Percentiles rank a stretch among this genome's conserved stretches.
These are phyloP conservation scores for Elongisporangium senticosum DNA, from an alignment of 352 stramenopile species.

Conservation along the genomic window DNA sequence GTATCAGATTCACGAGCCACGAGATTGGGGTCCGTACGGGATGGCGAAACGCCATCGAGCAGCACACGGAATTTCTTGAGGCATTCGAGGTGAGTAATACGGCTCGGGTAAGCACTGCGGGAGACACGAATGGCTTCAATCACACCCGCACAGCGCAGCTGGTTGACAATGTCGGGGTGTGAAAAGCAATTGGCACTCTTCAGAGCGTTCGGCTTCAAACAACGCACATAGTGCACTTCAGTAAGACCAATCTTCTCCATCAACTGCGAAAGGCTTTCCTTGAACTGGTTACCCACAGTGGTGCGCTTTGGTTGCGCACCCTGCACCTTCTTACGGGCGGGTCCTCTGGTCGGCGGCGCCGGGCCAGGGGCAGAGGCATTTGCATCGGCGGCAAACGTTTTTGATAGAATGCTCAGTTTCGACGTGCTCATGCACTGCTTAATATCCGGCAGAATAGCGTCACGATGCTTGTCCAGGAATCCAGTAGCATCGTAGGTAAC, in stretches of 20 bases:
- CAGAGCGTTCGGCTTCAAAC: slow-evolving; percentile 73
- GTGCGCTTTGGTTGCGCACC: slow-evolving; percentile 49
- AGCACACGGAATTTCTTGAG: slow-evolving; percentile 79
- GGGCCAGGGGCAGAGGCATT: slow-evolving; percentile 16
- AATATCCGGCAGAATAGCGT: slow-evolving; percentile 80
- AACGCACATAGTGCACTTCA: slow-evolving; percentile 84
- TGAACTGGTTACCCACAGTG: slow-evolving; percentile 83
- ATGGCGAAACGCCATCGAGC: slow-evolving; percentile 19
- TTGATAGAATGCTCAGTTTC: slow-evolving; percentile 50
- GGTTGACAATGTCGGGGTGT: slow-evolving; percentile 72
- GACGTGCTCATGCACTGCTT: slow-evolving; percentile 83
- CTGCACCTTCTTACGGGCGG: slow-evolving; percentile 39
- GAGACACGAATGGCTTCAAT: slow-evolving; percentile 86
- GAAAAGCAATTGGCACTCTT: slow-evolving; percentile 74
- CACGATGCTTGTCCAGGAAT: slow-evolving; percentile 83
- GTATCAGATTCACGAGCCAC: slow-evolving; percentile 37
- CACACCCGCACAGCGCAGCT: slow-evolving; percentile 79
- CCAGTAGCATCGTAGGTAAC: slow-evolving; percentile 79
- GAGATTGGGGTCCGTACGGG: slow-evolving; percentile 19
- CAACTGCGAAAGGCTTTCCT: slow-evolving; percentile 71
- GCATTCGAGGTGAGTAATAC: slow-evolving; percentile 70
- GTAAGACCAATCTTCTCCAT: slow-evolving; percentile 87
- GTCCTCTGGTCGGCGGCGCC: slow-evolving; percentile 9
- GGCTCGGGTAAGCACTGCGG: slow-evolving; percentile 79
- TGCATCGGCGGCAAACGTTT: slow-evolving; percentile 60